These are phyloP conservation scores for Aphanomyces cochlioides DNA, from an alignment of 352 stramenopile genomes.

Conservation along the genomic window DNA sequence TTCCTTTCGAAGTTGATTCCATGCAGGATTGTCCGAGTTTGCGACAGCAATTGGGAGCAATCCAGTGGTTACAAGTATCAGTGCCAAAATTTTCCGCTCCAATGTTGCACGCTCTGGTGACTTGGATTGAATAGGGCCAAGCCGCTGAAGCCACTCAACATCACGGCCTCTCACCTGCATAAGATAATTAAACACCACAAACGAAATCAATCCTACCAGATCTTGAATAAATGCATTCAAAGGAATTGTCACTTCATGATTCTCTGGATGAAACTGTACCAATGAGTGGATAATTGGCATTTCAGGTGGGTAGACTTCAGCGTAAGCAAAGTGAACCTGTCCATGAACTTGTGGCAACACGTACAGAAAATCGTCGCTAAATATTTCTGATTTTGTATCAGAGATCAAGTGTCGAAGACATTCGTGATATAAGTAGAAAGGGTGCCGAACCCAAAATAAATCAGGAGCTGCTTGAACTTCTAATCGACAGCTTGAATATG, in stretches of 20 bases:
- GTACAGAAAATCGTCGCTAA: slow-evolving; percentile 11
- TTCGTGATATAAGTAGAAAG: slow-evolving; percentile 20
- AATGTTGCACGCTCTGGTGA: neutral
- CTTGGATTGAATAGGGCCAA: neutral
- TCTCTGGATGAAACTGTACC: neutral
- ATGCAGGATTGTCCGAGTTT: neutral
- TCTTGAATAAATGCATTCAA: neutral
- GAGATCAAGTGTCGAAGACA: slow-evolving; percentile 2
- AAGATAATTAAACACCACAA: neutral
- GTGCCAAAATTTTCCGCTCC: slow-evolving; percentile 3
- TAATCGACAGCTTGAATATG: slow-evolving; percentile 17
- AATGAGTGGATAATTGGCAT: slow-evolving; percentile 13
- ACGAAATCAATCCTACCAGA: neutral
- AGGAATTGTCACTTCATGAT: neutral
- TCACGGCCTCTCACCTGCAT: neutral
- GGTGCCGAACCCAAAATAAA: slow-evolving; percentile 3
- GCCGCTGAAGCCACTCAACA: neutral
- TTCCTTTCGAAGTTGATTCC: slow-evolving; percentile 1
- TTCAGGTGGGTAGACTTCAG: slow-evolving; percentile 22
- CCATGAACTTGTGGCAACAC: slow-evolving; percentile 3
- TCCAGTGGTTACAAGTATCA: neutral
- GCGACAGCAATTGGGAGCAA: neutral
- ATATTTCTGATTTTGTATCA: neutral
- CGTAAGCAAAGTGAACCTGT: slow-evolving; percentile 20
- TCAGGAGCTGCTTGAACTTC: slow-evolving; percentile 21